Evolutionary conservation across 179 eudicot species (phyloP).

Genomic region (Camellia oleifera): DNA sequence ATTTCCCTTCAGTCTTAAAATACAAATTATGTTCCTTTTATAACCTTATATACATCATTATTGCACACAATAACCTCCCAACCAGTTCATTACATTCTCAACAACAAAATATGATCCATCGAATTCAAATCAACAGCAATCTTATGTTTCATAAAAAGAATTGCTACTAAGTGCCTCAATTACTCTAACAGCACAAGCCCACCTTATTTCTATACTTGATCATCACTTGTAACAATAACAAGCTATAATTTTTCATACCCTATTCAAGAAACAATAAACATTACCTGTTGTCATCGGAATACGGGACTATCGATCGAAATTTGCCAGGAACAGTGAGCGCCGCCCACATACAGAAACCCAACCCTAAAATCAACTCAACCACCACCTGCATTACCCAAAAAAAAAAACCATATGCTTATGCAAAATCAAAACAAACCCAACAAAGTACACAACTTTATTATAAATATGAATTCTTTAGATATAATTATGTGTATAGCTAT

Average conservation of each 20-base stretch:
- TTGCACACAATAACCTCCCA: background rate
- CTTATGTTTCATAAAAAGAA: background rate
- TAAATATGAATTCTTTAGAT: no score
- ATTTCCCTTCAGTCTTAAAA: background rate
- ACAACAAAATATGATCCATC: background rate
- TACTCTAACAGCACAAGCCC: background rate
- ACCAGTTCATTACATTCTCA: background rate
- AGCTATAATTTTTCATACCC: background rate
- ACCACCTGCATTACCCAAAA: constrained; percentile 51
- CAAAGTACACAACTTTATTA: background rate
- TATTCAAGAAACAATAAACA: background rate
- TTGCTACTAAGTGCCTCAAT: constrained; percentile 1
- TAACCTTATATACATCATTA: background rate
- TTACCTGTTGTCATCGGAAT: constrained; percentile 84
- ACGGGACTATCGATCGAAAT: constrained; percentile 67
- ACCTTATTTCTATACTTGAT: background rate
- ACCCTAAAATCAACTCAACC: constrained; percentile 58
- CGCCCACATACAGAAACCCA: constrained; percentile 68
- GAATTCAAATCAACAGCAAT: background rate
- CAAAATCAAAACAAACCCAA: background rate
- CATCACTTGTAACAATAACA: background rate
- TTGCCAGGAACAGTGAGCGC: constrained; percentile 71
- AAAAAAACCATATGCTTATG: background rate
- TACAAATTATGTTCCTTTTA: constrained; percentile 1
- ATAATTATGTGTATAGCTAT: no score